Evolutionary conservation across 1,139 yeast genomes (phyloP), one percentile per base, ranked within the genome.

Genomic region (Geotrichum klebahnii): DNA sequence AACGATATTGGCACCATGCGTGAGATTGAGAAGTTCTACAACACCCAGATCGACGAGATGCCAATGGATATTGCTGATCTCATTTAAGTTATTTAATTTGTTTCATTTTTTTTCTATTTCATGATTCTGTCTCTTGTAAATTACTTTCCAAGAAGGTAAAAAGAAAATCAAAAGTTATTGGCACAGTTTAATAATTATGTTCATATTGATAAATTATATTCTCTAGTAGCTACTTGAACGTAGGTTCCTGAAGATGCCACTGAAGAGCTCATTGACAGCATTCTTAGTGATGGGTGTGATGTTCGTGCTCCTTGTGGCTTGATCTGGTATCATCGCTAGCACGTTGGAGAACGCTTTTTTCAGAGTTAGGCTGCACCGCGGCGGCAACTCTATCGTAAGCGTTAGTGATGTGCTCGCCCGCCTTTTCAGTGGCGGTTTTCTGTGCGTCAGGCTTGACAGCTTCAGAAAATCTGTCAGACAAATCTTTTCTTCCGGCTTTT

Each of bases 31-130:
- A 75, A 73, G 60, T 82, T 80, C 69, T 92, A 90, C 68, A 77
- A 81, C 55, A 84, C 85, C 17, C 81, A 79, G 63, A 86, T 90
- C 53, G 80, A 79, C 50, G 95, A 90, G 61, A 84, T 90, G 95
- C 98, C 98, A 5, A 81, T 81, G 48, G 80, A 86, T 67, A 68
- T 87, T 40, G 77, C 75, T 54, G 83, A 76, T 38, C 64, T 65
- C 55, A 55, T 66, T 46, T 66, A 63, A 61, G 41, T 45, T 44
- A 33, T 42, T 42, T 40, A 29, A 29, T 37, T 37, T 37, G 41
- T 37, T 37, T 37, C 23, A 22, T 22, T 40, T 14, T 37, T 40
- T 40, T 38, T 38, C n/a, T 40, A 17, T 39, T 40, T 40, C 44
- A 31, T 40, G 44, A 40, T 38, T 35, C n/a, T 37, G 14, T 31